phyloP scores from a whole-genome alignment of 2,329 filamentous ascomycete genomes.

The Pyrenophora graminea region DNA sequence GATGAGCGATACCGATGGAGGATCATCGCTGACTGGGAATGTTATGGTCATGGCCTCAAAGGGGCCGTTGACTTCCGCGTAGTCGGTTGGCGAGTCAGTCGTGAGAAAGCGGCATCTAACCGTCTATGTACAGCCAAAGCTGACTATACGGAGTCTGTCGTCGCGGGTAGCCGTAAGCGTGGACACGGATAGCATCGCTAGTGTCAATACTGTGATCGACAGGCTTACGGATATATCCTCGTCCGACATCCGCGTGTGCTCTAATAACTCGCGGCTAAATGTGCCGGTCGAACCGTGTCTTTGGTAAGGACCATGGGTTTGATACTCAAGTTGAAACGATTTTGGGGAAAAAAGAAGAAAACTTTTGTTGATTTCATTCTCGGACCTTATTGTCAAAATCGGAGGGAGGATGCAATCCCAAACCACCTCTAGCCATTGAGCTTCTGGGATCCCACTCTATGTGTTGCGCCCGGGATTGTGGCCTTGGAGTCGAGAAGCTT shows the following conservation, averaged over 20 bases:
- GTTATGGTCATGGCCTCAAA: background rate
- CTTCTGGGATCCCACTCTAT: constrained; percentile 44
- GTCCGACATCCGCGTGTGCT: constrained; percentile 1
- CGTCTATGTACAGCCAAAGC: background rate
- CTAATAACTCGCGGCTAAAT: constrained; percentile 9
- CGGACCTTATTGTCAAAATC: constrained; percentile 38
- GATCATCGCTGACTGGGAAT: background rate
- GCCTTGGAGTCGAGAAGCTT: constrained; percentile 50
- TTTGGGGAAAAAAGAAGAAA: constrained; percentile 4
- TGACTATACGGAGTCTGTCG: background rate
- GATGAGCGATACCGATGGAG: background rate
- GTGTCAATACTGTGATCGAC: background rate
- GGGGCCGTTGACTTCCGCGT: background rate
- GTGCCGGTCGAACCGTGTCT: background rate
- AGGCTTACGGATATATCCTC: background rate
- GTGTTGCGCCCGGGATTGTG: constrained; percentile 36
- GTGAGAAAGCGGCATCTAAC: background rate
- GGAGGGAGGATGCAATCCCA: constrained; percentile 45
- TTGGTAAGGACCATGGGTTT: background rate
- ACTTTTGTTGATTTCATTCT: constrained; percentile 15
- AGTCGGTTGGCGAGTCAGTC: background rate
- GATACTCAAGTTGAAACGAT: constrained; percentile 1
- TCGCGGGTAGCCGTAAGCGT: constrained; percentile 3
- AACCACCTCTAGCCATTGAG: constrained; percentile 46
- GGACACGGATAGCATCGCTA: constrained; percentile 3